A percentile compares a stretch with the other conserved stretches of the same genome.
These are phyloP conservation scores for Aspergillus sp. DNA, from an alignment of 2,329 filamentous ascomycete species.

Conservation along the genomic window DNA sequence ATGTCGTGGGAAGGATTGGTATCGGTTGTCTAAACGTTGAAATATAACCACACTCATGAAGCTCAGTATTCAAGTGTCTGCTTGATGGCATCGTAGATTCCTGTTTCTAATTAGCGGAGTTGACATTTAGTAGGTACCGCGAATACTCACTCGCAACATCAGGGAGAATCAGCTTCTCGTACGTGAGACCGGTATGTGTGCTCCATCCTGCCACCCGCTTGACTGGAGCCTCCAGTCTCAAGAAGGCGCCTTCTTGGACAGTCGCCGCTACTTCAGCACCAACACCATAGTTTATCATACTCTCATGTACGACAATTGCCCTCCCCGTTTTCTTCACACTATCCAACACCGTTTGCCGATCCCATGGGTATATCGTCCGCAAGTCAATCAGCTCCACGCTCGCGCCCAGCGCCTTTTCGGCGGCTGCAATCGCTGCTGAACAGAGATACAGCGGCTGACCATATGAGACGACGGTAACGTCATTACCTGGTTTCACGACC, in stretches of 20 bases:
- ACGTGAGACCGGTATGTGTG: constrained; percentile 76
- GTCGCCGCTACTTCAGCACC: constrained; percentile 87
- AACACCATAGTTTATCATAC: constrained; percentile 85
- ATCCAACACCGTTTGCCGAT: constrained; percentile 73
- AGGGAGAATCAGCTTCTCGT: constrained; percentile 77
- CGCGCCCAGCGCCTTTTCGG: constrained; percentile 72
- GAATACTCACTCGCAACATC: constrained; percentile 79
- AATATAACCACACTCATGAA: background rate
- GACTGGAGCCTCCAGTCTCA: constrained; percentile 81
- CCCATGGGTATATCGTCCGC: constrained; percentile 88
- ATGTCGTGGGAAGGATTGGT: background rate
- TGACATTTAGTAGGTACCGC: background rate
- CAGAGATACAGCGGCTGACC: constrained; percentile 88
- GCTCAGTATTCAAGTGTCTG: constrained; percentile 63
- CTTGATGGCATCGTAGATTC: constrained; percentile 71
- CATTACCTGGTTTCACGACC: constrained; percentile 73
- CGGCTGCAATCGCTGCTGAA: constrained; percentile 70
- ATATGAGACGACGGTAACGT: constrained; percentile 84
- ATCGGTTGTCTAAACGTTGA: background rate
- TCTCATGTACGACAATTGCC: constrained; percentile 86
- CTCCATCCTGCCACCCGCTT: constrained; percentile 86
- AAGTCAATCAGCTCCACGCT: constrained; percentile 84
- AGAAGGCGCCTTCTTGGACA: constrained; percentile 83
- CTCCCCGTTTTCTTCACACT: constrained; percentile 86
- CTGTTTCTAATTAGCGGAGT: constrained; percentile 40